Conservation (phyloP, 2,329 filamentous ascomycete species). For the Catunica adiposa region DNA sequence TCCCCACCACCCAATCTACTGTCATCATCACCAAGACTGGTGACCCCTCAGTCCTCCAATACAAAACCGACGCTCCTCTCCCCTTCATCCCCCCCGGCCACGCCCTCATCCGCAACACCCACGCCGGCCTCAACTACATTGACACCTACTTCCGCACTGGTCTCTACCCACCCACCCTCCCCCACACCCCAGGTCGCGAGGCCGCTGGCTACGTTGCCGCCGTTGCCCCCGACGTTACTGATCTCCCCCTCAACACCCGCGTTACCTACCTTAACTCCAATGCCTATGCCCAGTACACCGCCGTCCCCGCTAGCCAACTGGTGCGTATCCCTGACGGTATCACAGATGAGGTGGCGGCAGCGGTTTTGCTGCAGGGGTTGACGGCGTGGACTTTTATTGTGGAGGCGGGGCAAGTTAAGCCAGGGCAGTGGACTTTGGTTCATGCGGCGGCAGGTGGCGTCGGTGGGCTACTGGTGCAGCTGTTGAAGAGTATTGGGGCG, state of each 20-base stretch:
- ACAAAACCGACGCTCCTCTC: conserved; percentile 30
- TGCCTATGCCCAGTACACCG: conserved; percentile 41
- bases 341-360: conserved; percentile 45
- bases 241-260: conserved; percentile 40
- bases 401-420: conserved; percentile 58
- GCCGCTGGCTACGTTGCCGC: conserved; percentile 54
- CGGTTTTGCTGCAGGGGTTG: conserved; percentile 61
- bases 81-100: conserved; percentile 37
- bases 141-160: conserved; percentile 71
- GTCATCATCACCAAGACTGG: conserved; percentile 46
- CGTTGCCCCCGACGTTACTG: conserved; percentile 33
- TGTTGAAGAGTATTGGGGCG: conserved; percentile 56
- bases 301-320: conserved; percentile 35
- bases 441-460: conserved; percentile 78
- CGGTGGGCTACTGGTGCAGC: conserved; percentile 57
- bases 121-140: conserved; percentile 49
- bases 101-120: conserved; percentile 43
- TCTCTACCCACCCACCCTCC: conserved; percentile 49
- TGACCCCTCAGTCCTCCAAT: conserved; percentile 55
- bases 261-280: conserved; percentile 50
- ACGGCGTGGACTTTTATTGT: conserved; percentile 67
- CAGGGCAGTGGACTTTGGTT: conserved; percentile 66
- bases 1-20: conserved; percentile 49
- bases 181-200: conserved; percentile 66
- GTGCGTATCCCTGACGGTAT: conserved; percentile 49